Evolutionary conservation across 108 stramenopile species (phyloP).

Genomic region (Fistulifera pelliculosa): DNA sequence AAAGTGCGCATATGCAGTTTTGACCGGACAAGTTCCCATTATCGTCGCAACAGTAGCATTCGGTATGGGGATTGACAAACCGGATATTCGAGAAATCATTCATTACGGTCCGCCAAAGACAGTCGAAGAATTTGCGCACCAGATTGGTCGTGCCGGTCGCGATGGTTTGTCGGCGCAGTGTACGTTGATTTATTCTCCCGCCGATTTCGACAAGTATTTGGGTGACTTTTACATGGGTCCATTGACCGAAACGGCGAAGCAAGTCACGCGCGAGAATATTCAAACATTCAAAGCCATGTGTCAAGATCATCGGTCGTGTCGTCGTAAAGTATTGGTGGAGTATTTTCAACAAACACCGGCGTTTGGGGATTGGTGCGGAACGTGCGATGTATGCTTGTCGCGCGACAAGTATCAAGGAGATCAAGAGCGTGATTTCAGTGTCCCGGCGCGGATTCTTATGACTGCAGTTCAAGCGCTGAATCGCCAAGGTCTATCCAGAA

Average conservation of each 20-base stretch:
- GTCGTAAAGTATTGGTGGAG: conserved; percentile 45
- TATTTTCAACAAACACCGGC: conserved; percentile 66
- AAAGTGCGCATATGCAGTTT: conserved; percentile 63
- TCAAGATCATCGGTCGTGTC: conserved; percentile 44
- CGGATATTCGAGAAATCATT: conserved; percentile 66
- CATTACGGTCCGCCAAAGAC: conserved; percentile 86
- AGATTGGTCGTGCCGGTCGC: conserved; percentile 94
- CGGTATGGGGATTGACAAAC: conserved; percentile 95
- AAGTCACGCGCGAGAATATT: conserved; percentile 29
- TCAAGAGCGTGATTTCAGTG: conserved; percentile 52
- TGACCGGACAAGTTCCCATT: conserved; percentile 61
- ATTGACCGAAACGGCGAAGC: conserved; percentile 30
- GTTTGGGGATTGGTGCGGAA: conserved; percentile 70
- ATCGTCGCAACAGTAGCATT: conserved; percentile 95
- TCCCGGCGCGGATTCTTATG: conserved; percentile 44
- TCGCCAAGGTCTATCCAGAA: conserved; percentile 34
- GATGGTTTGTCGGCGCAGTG: conserved; percentile 79
- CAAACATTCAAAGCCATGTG: conserved; percentile 48
- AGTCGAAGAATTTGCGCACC: conserved; percentile 93
- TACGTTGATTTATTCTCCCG: conserved; percentile 41
- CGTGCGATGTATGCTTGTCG: conserved; percentile 59
- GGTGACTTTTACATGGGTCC: conserved; percentile 65
- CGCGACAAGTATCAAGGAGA: conserved; percentile 34
- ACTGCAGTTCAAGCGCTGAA: conserved; percentile 24
- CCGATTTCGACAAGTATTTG: conserved; percentile 62